Conservation (phyloP, 768 basidiomycete species). For the Pisolithus microcarpus region DNA sequence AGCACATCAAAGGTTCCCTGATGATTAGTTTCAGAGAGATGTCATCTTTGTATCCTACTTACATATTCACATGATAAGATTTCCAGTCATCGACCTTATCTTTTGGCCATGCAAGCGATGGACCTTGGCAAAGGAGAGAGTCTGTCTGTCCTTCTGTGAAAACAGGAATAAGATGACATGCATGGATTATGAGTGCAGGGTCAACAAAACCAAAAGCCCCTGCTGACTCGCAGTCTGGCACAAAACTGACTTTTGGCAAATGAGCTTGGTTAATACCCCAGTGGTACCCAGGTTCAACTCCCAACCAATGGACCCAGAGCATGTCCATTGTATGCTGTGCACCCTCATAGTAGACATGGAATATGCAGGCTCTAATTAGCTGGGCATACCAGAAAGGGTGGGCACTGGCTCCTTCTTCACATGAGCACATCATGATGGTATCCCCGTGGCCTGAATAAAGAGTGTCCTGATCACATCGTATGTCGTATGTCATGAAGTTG, state of each 20-base stretch:
- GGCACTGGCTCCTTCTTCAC: constrained; percentile 4
- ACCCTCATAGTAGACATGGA: constrained; percentile 7
- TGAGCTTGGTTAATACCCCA: constrained; percentile 10
- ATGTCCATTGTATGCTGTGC: constrained; percentile 17
- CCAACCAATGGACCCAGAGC: constrained; percentile 38
- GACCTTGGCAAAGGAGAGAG: not conserved
- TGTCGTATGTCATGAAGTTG: constrained; percentile 17
- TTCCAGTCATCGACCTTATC: constrained; percentile 4
- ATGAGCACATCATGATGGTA: constrained; percentile 15
- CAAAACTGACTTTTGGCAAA: constrained; percentile 26
- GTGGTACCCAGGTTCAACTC: constrained; percentile 12
- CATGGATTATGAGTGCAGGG: constrained; percentile 20
- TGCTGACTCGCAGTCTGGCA: constrained; percentile 17
- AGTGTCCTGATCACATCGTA: constrained; percentile 10
- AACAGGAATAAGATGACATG: constrained; percentile 25
- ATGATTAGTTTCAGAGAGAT: not conserved
- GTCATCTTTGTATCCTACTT: not conserved
- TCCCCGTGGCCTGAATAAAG: constrained; percentile 14
- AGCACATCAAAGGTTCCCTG: too few relatives aligned
- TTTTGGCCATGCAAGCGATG: not conserved
- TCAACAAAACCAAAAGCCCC: constrained; percentile 32
- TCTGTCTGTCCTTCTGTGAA: constrained; percentile 16
- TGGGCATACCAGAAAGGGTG: constrained; percentile 20
- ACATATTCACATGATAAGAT: constrained; percentile 13
- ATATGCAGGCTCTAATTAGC: constrained; percentile 10